Evolutionary conservation across 78 protist species (phyloP), one percentile per base, ranked within the genome.

Genomic region (Creolimax fragrantissima): DNA sequence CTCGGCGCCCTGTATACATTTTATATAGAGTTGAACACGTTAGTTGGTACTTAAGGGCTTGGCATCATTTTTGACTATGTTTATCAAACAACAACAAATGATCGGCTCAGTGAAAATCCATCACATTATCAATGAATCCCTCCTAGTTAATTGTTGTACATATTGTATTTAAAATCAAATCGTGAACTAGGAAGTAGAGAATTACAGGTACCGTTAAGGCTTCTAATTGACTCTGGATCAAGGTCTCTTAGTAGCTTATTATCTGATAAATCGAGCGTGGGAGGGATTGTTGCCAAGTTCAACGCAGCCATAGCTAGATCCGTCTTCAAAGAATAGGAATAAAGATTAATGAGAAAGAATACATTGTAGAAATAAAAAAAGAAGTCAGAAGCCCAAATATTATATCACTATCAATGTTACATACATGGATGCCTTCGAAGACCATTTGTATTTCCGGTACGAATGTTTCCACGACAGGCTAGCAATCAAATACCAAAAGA

Each of bases 391-490:
- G 74, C 74, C 74, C 11, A 58, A 24, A 32, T 32, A 58, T 32
- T 58, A 24, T 24, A 58, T 58, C 11, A 58, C 74, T 17, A 17
- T 32, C 1, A 58, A 24, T 24, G 11, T 32, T 58, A 58, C 74
- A 0, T 58, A 58, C 74, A 2, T 88, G 92, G 4, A 97, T 4
- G 42, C 98, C 98, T 42, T 83, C 90, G 43, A 97, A 95, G 36
- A 43, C 81, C 88, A 98, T 89, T 85, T 92, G 96, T 37, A 98
- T 98, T 42, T 98, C 88, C 2, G 99, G 99, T 41, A 96, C 98
- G 32, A 7, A 45, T 11, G 99, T 98, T n/a, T 95, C 97, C 17
- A 92, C 92, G 2, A 98, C 98, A 2, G 95, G 95, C 36, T 88
- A 89, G n/a, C 96, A 44, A n/a, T n/a, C n/a, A n/a, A n/a, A n/a